These are phyloP conservation scores for Exophiala sideris DNA, from an alignment of 2,329 filamentous ascomycete genomes.

Conservation along the genomic window DNA sequence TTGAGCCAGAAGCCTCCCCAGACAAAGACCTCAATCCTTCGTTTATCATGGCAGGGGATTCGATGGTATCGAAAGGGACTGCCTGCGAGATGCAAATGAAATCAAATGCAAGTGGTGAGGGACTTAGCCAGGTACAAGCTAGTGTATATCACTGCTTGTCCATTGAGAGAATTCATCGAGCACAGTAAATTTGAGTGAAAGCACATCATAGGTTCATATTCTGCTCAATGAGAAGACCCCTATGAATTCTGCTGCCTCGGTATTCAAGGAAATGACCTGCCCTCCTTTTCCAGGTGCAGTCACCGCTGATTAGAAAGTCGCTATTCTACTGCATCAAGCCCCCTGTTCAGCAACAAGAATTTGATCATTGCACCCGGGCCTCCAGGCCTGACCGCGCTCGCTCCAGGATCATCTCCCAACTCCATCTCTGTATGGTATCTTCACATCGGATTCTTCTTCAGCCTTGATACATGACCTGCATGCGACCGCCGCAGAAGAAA, in stretches of 20 bases:
- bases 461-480: slow-evolving; percentile 23
- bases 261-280: slow-evolving; percentile 6
- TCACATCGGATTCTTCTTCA: slow-evolving; percentile 10
- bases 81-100: too few relatives aligned
- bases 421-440: slow-evolving; percentile 7
- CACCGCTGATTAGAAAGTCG: slow-evolving; percentile 25
- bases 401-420: slow-evolving; percentile 1
- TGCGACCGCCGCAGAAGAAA: slow-evolving; percentile 14
- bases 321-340: slow-evolving; percentile 21
- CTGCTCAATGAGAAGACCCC: neutral
- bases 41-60: too few relatives aligned
- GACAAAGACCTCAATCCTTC: too few relatives aligned
- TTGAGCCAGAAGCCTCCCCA: too few relatives aligned
- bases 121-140: too few relatives aligned
- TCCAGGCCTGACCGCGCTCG: slow-evolving; percentile 10
- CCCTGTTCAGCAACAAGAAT: slow-evolving; percentile 7
- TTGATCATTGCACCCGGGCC: slow-evolving; percentile 3
- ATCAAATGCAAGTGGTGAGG: too few relatives aligned
- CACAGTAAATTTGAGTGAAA: too few relatives aligned
- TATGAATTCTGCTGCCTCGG: neutral
- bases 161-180: too few relatives aligned
- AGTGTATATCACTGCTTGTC: too few relatives aligned
- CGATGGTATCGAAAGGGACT: too few relatives aligned
- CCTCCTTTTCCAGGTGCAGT: slow-evolving; percentile 16
- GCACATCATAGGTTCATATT: neutral